phyloP scores from a whole-genome alignment of 768 basidiomycete genomes.

The Tubosaeta sp. region DNA sequence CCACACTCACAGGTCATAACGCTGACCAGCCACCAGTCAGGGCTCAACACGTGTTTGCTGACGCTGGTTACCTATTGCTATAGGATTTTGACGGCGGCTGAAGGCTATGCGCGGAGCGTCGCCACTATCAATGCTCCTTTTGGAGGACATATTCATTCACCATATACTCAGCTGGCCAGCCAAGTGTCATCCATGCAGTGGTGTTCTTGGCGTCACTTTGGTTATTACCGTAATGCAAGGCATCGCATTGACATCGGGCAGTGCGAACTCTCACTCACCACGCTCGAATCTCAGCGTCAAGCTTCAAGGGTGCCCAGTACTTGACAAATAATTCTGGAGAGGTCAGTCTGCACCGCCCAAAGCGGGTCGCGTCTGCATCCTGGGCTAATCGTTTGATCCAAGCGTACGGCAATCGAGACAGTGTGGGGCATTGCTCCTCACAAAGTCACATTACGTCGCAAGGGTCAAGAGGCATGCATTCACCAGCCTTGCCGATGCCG shows the following conservation, averaged over 20 bases:
- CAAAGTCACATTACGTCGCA: too few species aligned
- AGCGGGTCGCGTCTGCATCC: background rate
- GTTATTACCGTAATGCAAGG: background rate
- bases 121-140: background rate
- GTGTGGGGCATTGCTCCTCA: background rate
- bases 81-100: too few species aligned
- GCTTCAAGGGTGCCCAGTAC: background rate
- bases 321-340: background rate
- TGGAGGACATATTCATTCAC: too few species aligned
- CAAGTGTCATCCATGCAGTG: too few species aligned
- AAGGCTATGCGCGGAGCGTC: background rate
- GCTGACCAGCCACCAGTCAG: background rate
- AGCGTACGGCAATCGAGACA: background rate
- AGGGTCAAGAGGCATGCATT: background rate
- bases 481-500: background rate
- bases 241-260: background rate
- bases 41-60: background rate
- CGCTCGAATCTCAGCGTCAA: background rate
- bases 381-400: background rate
- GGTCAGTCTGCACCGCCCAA: too few species aligned
- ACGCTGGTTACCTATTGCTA: background rate
- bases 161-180: background rate
- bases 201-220: background rate
- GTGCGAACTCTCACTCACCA: background rate
- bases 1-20: background rate